Conservation (phyloP, 1,139 yeast genomes). For the Wickerhamomyces sp. region DNA sequence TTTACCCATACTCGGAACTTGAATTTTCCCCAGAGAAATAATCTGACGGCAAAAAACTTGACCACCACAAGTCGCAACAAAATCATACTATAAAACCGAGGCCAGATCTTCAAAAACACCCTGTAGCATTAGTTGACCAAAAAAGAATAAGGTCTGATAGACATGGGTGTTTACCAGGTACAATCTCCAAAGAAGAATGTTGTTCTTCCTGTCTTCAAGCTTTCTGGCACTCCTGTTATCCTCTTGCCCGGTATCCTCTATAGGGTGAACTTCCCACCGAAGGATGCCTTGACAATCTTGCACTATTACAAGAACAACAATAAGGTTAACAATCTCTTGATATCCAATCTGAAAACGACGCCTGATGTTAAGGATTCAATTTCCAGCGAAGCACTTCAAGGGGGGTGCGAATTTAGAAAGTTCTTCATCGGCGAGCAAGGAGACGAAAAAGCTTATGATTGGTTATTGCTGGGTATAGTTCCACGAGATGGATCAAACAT, state of each 20-base stretch:
- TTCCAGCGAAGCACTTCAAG: constrained; percentile 20
- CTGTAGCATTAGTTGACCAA: background rate
- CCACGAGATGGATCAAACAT: constrained; percentile 25
- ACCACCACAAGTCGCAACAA: no score
- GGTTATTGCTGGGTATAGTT: constrained; percentile 34
- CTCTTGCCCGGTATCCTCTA: constrained; percentile 59
- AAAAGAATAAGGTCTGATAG: background rate
- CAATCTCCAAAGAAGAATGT: constrained; percentile 1
- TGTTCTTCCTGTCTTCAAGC: constrained; percentile 18
- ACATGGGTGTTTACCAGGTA: background rate
- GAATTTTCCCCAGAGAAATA: no score
- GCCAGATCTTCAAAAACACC: background rate
- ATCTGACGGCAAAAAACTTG: no score
- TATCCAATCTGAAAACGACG: constrained; percentile 29
- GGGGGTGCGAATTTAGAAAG: constrained; percentile 20
- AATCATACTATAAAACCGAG: no score
- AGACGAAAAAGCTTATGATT: constrained; percentile 24
- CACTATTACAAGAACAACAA: constrained; percentile 23
- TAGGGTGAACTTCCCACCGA: constrained; percentile 46
- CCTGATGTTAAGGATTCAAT: constrained; percentile 7
- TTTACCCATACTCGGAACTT: no score
- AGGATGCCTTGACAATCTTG: constrained; percentile 45
- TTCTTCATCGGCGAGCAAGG: constrained; percentile 22
- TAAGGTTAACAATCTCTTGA: constrained; percentile 18
- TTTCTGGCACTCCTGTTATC: constrained; percentile 30